Evolutionary conservation across 805 yeast genomes (phyloP).

Genomic region (Pichia cephalocereana): DNA sequence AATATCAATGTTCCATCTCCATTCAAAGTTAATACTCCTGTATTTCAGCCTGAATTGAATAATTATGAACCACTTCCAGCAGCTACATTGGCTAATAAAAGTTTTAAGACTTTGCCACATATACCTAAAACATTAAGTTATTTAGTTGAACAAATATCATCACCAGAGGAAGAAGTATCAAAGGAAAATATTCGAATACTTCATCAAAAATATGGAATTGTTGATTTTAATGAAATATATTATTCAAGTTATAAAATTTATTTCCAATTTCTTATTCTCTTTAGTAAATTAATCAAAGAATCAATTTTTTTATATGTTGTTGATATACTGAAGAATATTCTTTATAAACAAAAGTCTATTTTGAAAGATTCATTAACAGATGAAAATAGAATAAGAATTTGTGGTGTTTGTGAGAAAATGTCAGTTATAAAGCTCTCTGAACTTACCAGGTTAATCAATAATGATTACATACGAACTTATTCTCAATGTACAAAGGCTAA

Average conservation of each 20-base stretch:
- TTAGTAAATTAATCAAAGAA: background rate
- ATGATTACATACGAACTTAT: background rate
- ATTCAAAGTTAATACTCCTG: background rate
- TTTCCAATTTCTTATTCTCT: background rate
- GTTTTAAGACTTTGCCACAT: background rate
- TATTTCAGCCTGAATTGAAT: background rate
- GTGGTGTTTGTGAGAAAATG: background rate
- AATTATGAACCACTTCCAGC: background rate
- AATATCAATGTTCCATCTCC: too few species aligned
- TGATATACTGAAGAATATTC: background rate
- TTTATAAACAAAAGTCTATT: background rate
- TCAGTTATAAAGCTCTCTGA: background rate
- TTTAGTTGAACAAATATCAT: background rate
- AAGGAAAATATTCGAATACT: background rate
- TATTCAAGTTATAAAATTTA: background rate
- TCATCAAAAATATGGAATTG: background rate
- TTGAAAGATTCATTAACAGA: background rate
- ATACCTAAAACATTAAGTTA: background rate
- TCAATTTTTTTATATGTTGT: background rate
- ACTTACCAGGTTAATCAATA: background rate
- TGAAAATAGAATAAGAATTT: background rate
- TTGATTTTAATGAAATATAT: conserved; percentile 2
- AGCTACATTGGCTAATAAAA: background rate
- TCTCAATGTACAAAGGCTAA: background rate
- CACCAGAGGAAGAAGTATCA: background rate